Evolutionary conservation across 2,329 filamentous ascomycete species (phyloP).

Genomic region (Didymella pomorum): DNA sequence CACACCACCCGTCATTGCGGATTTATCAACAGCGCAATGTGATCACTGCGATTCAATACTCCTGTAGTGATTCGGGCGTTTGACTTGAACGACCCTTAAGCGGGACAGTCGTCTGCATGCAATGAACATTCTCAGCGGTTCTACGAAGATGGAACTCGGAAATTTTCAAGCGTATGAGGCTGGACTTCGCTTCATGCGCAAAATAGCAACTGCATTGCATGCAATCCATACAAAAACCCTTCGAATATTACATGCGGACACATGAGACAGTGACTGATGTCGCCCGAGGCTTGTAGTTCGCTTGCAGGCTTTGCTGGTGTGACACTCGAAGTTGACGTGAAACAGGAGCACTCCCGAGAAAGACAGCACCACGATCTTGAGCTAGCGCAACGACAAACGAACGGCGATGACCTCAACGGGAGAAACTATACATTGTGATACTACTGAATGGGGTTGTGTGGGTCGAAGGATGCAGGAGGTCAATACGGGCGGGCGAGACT

Average conservation of each 20-base stretch:
- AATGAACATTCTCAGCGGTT: not conserved
- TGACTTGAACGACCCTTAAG: not conserved
- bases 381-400: conserved; percentile 17
- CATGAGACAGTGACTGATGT: conserved; percentile 19
- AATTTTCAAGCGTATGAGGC: not conserved
- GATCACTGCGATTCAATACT: not conserved
- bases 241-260: conserved; percentile 6
- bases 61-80: not conserved
- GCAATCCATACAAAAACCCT: conserved; percentile 1
- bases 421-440: conserved; percentile 6
- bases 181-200: not conserved
- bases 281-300: conserved; percentile 28
- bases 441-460: conserved; percentile 14
- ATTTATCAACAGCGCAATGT: not conserved
- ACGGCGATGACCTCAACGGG: conserved; percentile 16
- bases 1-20: conserved; percentile 5
- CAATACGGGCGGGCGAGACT: conserved; percentile 13
- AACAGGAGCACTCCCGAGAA: conserved; percentile 23
- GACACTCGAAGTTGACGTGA: conserved; percentile 26
- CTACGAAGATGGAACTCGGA: not conserved
- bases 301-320: conserved; percentile 25
- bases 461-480: conserved; percentile 23
- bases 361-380: conserved; percentile 24
- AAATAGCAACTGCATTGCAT: conserved; percentile 4
- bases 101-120: not conserved